Evolutionary conservation across 2,329 filamentous ascomycete genomes (phyloP).

Genomic region (Cylindrodendrum hubeiense): DNA sequence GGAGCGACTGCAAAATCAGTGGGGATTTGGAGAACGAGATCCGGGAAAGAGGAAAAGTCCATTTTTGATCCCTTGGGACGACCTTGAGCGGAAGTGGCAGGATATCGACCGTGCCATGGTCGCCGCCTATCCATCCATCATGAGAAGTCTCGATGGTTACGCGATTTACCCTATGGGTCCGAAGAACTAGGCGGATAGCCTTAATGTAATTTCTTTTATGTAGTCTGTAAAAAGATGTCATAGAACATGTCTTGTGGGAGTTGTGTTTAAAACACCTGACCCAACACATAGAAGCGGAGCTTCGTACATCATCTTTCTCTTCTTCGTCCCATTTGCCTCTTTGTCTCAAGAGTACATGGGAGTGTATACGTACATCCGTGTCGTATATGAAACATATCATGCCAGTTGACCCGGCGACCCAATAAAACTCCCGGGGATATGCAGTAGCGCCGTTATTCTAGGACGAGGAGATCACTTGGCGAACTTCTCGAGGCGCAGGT

Average conservation of each 20-base stretch:
- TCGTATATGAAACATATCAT: background rate
- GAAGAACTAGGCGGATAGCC: background rate
- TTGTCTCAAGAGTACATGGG: no score
- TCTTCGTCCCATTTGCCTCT: background rate
- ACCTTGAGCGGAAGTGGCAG: background rate
- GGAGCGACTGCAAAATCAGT: background rate
- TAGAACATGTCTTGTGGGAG: background rate
- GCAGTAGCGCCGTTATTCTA: background rate
- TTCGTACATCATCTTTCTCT: background rate
- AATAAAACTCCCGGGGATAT: background rate
- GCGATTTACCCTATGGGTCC: conserved; percentile 1
- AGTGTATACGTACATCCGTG: no score
- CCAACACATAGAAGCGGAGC: background rate
- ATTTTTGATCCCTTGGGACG: conserved; percentile 1
- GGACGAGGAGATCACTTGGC: conserved; percentile 7
- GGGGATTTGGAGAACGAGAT: background rate
- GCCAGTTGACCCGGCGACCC: background rate
- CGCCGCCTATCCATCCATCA: background rate
- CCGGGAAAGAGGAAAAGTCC: background rate
- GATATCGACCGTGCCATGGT: conserved; percentile 3
- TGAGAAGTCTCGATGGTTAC: background rate
- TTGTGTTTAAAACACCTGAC: background rate
- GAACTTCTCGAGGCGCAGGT: conserved; percentile 71
- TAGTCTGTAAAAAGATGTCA: background rate
- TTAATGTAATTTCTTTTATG: no score